Evolutionary conservation across 805 yeast genomes (phyloP).

Genomic region (Metschnikowia cerradonensis): DNA sequence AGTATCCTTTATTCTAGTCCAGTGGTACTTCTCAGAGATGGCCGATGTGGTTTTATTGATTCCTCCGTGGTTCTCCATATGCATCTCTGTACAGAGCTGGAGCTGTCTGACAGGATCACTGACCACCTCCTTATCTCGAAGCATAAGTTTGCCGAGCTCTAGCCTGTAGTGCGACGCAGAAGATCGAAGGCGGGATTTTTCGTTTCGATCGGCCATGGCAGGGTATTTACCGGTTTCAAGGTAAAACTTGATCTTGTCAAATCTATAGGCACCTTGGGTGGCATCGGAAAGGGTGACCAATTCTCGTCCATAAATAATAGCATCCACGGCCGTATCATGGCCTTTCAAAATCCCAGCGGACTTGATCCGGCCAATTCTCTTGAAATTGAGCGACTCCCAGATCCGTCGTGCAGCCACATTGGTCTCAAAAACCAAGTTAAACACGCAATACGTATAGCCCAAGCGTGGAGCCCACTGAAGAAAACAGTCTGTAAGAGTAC

Average conservation of each 20-base stretch:
- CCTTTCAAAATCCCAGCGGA: conserved; percentile 89
- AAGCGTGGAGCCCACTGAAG: conserved; percentile 87
- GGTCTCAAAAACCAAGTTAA: conserved; percentile 84
- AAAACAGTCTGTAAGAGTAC: conserved; percentile 76
- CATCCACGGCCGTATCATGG: conserved; percentile 80
- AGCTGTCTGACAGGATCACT: conserved; percentile 70
- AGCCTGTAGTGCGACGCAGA: conserved; percentile 74
- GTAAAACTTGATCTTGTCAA: conserved; percentile 74
- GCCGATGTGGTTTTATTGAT: conserved; percentile 81
- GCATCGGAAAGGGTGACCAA: conserved; percentile 54
- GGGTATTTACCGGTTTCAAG: conserved; percentile 86
- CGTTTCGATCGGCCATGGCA: conserved; percentile 72
- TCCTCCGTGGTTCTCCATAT: conserved; percentile 72
- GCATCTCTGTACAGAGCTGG: conserved; percentile 68
- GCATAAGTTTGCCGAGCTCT: conserved; percentile 65
- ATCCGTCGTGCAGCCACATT: conserved; percentile 79
- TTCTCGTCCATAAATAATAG: conserved; percentile 79
- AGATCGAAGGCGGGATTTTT: conserved; percentile 81
- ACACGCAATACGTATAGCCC: conserved; percentile 80
- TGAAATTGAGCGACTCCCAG: conserved; percentile 72
- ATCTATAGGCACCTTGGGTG: conserved; percentile 52
- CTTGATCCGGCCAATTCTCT: conserved; percentile 71
- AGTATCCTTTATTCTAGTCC: conserved; percentile 88
- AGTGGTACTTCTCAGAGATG: conserved; percentile 77
- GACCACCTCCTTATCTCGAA: conserved; percentile 81